Evolutionary conservation across 2,329 filamentous ascomycete species (phyloP).

Genomic region (Colletotrichum euphorbiae): DNA sequence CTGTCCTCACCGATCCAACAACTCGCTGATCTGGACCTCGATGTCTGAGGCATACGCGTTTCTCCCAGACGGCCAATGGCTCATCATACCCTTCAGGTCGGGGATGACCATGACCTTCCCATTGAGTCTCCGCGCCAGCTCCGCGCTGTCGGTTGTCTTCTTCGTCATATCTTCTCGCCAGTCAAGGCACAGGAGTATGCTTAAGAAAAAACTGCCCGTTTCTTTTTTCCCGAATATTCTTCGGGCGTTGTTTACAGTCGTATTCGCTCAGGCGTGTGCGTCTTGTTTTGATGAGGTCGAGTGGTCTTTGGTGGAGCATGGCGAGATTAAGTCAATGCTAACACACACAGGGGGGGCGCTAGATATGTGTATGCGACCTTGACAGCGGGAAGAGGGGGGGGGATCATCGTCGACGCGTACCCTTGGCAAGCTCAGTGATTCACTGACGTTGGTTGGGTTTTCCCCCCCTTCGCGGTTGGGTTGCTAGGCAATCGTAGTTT

Average conservation of each 20-base stretch:
- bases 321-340: conserved; percentile 39
- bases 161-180: conserved; percentile 8
- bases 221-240: not conserved
- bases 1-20: conserved; percentile 18
- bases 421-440: not conserved
- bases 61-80: conserved; percentile 33
- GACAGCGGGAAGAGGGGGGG: conserved; percentile 6
- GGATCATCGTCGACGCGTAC: not conserved
- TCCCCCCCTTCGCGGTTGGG: not conserved
- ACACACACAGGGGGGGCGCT: conserved; percentile 5
- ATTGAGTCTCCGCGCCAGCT: conserved; percentile 27
- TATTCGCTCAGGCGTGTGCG: conserved; percentile 9
- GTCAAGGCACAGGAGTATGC: not conserved
- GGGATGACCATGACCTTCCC: conserved; percentile 31
- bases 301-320: conserved; percentile 29
- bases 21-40: conserved; percentile 7
- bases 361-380: conserved; percentile 2
- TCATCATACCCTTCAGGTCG: conserved; percentile 22
- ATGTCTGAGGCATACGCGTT: conserved; percentile 15
- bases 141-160: conserved; percentile 24
- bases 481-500: not conserved
- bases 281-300: conserved; percentile 22
- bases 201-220: not conserved
- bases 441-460: not conserved
- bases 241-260: not conserved